A percentile compares a stretch with the other conserved stretches of the same genome.
Conservation (phyloP, 495 filamentous ascomycete genomes). For the Lophiotrema nucula region DNA sequence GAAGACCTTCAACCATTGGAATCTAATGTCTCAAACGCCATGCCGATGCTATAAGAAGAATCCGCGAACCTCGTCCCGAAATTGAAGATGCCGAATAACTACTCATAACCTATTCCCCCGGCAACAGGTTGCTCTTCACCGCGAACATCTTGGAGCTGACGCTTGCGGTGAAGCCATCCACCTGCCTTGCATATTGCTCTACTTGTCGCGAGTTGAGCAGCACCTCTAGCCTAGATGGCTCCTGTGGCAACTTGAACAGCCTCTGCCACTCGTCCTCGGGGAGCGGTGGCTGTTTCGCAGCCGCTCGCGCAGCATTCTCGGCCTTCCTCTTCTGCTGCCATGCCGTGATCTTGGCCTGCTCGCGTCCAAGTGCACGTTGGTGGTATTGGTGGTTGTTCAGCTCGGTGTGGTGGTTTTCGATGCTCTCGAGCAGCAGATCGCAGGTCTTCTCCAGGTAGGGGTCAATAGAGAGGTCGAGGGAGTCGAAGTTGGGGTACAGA, state of each 20-base stretch:
- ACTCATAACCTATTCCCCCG: conserved; percentile 39
- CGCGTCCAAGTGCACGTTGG: conserved; percentile 88
- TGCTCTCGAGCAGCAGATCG: conserved; percentile 90
- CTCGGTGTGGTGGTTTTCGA: conserved; percentile 96
- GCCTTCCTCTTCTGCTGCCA: conserved; percentile 96
- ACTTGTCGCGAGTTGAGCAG: conserved; percentile 93
- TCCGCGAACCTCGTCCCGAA: background rate
- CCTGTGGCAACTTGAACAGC: conserved; percentile 92
- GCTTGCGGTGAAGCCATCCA: conserved; percentile 91
- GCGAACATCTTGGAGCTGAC: conserved; percentile 98
- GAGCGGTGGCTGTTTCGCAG: conserved; percentile 82
- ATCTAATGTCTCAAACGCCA: conserved; percentile 28
- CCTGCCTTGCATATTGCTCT: conserved; percentile 95
- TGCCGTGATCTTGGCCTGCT: conserved; percentile 91
- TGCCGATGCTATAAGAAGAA: conserved; percentile 31
- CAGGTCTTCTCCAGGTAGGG: conserved; percentile 99
- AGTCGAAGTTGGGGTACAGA: conserved; percentile 81
- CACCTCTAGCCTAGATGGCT: conserved; percentile 86
- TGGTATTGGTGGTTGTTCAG: conserved; percentile 99
- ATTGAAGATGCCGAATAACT: conserved; percentile 2
- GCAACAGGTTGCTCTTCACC: conserved; percentile 64
- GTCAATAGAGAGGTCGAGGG: conserved; percentile 87
- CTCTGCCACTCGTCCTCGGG: conserved; percentile 98
- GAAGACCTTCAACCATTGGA: no score
- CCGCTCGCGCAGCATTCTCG: conserved; percentile 79